phyloP scores from a whole-genome alignment of 306 rosid genomes.

The Lathyrus oleraceus region DNA sequence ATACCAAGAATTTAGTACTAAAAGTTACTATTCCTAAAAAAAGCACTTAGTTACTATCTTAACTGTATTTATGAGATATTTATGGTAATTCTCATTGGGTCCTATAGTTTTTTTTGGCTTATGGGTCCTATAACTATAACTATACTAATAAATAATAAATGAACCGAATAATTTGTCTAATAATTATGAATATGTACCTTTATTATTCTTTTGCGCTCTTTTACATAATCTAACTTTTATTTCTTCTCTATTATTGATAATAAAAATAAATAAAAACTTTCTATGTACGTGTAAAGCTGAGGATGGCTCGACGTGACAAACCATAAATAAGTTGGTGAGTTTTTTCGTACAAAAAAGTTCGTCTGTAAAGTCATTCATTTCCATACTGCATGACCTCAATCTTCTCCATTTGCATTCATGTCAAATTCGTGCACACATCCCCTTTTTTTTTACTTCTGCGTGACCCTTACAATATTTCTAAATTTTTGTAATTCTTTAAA shows the following conservation, averaged over 20 bases:
- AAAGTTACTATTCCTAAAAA: too few species aligned
- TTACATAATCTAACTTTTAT: too few species aligned
- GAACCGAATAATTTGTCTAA: too few species aligned
- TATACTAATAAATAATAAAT: not conserved
- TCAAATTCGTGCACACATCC: conserved; percentile 5
- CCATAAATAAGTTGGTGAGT: conserved; percentile 30
- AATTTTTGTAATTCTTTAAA: too few species aligned
- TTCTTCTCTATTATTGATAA: too few species aligned
- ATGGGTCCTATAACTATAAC: too few species aligned
- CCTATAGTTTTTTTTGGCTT: not conserved
- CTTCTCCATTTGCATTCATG: conserved; percentile 1
- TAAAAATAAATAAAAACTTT: not conserved
- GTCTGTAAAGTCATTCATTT: not conserved
- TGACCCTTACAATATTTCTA: too few species aligned
- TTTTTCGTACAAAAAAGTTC: not conserved
- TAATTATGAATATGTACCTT: too few species aligned
- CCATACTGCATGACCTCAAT: conserved; percentile 13
- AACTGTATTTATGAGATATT: not conserved
- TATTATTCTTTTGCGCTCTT: too few species aligned
- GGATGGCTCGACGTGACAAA: conserved; percentile 20
- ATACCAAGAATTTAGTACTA: too few species aligned
- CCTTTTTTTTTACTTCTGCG: too few species aligned
- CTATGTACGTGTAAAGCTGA: not conserved
- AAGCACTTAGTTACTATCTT: too few species aligned
- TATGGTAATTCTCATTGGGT: not conserved